Base-by-base conservation (phyloP, 306 rosid genomes). In the Canavalia gladiata region DNA sequence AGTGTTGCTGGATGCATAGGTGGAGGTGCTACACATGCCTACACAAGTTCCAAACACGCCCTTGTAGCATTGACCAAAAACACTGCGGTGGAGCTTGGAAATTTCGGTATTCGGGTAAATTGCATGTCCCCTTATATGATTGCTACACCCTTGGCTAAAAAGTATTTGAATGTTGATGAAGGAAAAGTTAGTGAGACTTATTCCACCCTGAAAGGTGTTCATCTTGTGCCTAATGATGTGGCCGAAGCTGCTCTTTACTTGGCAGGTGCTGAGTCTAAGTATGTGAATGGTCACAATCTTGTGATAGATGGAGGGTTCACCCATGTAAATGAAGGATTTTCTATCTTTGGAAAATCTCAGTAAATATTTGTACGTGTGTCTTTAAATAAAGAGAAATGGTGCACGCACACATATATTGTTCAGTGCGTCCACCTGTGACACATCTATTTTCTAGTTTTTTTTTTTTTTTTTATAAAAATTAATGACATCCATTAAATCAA, bases 171-270 rank as follows among this genome's bases (percentile, higher is more conserved):
- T 11, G 29, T 82, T 6, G 80, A 59, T 11, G 89, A 83, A 5
- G 81, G 59, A 0, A 72, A 58, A 39, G 5, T 52, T 18, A 0
- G 43, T 2, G 12, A 1, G 1, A 13, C 66, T 13, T 81, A 87
- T 75, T 78, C 86, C 2, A 75, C 74, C 30, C 79, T 89, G 0
- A 84, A 81, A 67, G 95, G 89, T 1, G 8, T 0, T 57, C 30
- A 47, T 47, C 50, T 86, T 9, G 18, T 10, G 71, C 37, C 80
- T 0, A 80, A 79, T 0, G 93, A 91, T 66, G 74, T 89, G 29
- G 96, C 90, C 30, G 84, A 86, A 43, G 87, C 89, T 63, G 93
- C 56, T 25, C 66, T 88, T 5, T 91, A 82, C 43, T 41, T 91
- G 34, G 93, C 49, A 3, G 70, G 88, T 47, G 89, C 88, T 42